Evolutionary conservation across 176 grass and related monocot genomes (phyloP).

Genomic region (Triticum dicoccoides): DNA sequence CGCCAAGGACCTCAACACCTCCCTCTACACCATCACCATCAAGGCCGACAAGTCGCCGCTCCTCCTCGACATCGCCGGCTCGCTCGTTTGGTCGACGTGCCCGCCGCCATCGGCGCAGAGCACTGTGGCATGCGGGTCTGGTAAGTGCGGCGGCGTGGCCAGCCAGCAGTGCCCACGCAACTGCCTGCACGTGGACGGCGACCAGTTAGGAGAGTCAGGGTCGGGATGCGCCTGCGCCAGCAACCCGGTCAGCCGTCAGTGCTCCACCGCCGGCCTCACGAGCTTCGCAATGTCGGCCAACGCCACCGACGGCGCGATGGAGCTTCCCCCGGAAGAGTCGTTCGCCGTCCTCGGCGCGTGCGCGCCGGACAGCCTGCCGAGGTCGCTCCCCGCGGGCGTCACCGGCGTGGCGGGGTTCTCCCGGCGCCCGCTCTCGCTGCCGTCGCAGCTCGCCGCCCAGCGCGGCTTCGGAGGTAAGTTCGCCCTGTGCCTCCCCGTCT

Average conservation of each 20-base stretch:
- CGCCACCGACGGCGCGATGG: conserved; percentile 28
- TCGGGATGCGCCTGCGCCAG: conserved; percentile 27
- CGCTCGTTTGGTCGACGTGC: conserved; percentile 38
- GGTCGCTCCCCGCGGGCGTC: conserved; percentile 18
- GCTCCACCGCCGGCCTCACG: conserved; percentile 40
- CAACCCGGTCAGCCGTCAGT: conserved; percentile 39
- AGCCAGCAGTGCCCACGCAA: background rate
- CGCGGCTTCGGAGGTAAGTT: conserved; percentile 38
- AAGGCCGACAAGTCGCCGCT: conserved; percentile 3
- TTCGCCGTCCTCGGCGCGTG: conserved; percentile 31
- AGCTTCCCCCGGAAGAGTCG: background rate
- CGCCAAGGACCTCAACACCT: conserved; percentile 15
- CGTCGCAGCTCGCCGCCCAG: conserved; percentile 38
- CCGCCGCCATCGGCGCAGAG: background rate
- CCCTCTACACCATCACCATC: conserved; percentile 3
- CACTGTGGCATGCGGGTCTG: background rate
- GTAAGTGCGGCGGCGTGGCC: background rate
- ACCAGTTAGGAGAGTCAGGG: background rate
- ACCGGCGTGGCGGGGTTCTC: conserved; percentile 50
- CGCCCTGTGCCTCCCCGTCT: conserved; percentile 45
- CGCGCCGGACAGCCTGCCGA: conserved; percentile 17
- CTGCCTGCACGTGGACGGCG: conserved; percentile 29
- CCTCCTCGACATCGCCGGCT: conserved; percentile 34
- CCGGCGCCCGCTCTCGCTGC: conserved; percentile 19
- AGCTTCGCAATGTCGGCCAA: conserved; percentile 9